Conservation (phyloP, 2,329 filamentous ascomycete genomes). For the Biscogniauxia sp. region DNA sequence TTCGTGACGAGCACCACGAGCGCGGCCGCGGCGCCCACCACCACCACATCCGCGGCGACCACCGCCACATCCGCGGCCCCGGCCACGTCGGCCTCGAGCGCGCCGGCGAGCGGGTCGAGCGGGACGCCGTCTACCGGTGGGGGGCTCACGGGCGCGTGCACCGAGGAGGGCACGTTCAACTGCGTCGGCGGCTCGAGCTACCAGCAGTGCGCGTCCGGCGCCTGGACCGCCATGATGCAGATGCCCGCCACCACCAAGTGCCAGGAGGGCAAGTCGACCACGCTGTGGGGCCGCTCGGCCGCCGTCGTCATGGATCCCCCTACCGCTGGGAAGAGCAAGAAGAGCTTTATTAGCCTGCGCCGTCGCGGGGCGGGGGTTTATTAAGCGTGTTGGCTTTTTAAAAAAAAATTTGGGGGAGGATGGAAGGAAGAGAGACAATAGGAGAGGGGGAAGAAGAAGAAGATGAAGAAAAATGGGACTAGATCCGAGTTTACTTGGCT, state of each 20-base stretch:
- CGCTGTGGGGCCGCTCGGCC: slow-evolving; percentile 24
- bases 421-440: too few relatives aligned
- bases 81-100: slow-evolving; percentile 10
- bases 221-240: slow-evolving; percentile 28
- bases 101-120: slow-evolving; percentile 8
- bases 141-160: slow-evolving; percentile 31
- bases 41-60: slow-evolving; percentile 2
- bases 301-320: neutral
- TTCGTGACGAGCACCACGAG: slow-evolving; percentile 9
- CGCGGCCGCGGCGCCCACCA: slow-evolving; percentile 4
- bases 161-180: slow-evolving; percentile 34
- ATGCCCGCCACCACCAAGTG: slow-evolving; percentile 33
- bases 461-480: too few relatives aligned
- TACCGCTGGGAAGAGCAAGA: neutral
- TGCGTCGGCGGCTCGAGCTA: slow-evolving; percentile 32
- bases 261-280: slow-evolving; percentile 25
- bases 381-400: too few relatives aligned
- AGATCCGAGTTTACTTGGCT: too few relatives aligned
- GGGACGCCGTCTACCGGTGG: slow-evolving; percentile 10
- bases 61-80: slow-evolving; percentile 9
- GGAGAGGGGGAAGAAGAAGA: too few relatives aligned
- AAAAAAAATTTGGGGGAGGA: too few relatives aligned
- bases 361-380: too few relatives aligned
- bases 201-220: slow-evolving; percentile 35
- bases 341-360: neutral